Evolutionary conservation across 176 grass and related monocot genomes (phyloP).

Genomic region (Melocanna baccifera): DNA sequence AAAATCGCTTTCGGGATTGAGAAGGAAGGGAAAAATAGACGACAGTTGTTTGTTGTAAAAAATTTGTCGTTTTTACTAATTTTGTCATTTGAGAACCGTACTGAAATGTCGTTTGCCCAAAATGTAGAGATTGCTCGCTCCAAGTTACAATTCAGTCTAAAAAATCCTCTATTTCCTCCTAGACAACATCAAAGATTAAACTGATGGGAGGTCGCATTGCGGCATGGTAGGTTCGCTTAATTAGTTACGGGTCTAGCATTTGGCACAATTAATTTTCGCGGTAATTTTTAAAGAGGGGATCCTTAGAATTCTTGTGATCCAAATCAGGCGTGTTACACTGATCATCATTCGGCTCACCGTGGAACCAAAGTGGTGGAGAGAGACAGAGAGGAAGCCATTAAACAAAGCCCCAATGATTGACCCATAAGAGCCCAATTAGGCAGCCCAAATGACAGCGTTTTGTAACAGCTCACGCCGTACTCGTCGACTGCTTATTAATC

Average conservation of each 20-base stretch:
- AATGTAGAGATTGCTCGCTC: not conserved
- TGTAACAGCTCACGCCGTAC: conserved; percentile 20
- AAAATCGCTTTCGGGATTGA: not conserved
- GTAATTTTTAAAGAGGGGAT: not conserved
- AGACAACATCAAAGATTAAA: not conserved
- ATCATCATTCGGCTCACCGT: not conserved
- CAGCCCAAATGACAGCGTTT: conserved; percentile 3
- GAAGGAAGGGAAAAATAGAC: not conserved
- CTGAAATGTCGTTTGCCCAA: not conserved
- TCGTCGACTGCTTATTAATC: not conserved
- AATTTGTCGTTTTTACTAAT: not conserved
- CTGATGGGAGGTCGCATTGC: not conserved
- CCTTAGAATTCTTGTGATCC: not conserved
- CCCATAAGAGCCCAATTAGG: conserved; percentile 47
- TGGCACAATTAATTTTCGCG: not conserved
- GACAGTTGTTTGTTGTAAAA: not conserved
- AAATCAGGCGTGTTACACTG: not conserved
- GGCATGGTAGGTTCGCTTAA: not conserved
- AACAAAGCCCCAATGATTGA: conserved; percentile 42
- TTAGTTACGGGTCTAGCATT: not conserved
- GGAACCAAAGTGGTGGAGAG: not conserved
- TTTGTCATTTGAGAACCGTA: not conserved
- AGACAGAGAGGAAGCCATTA: conserved; percentile 13
- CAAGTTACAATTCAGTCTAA: not conserved
- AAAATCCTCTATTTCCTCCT: not conserved